Evolutionary conservation across 345 rosid genomes (phyloP), one percentile per base, ranked within the genome.

Genomic region (Barbarea vulgaris): DNA sequence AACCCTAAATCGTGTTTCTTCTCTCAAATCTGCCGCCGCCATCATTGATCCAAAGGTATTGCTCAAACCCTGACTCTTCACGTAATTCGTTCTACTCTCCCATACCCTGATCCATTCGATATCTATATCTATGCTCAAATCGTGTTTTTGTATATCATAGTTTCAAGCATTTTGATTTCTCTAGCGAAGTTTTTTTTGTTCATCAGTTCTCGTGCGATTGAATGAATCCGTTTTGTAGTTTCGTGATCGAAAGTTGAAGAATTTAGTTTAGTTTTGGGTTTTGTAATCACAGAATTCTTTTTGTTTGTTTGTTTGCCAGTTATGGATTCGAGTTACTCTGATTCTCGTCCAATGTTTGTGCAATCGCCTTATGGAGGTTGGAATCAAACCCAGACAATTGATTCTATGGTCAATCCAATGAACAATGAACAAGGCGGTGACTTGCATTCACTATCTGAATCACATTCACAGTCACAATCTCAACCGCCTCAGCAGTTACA

Each of bases 251-350:
- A 69, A 62, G 17, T 62, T 6, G n/a, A 42, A 22, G 22, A 48
- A 34, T 24, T 33, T 1, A 8, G 56, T 14, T 13, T 34, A 18
- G 44, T 39, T 72, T 72, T 37, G 30, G 44, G 10, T 13, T 47
- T 61, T 17, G 8, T 25, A 70, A 63, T 63, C 59, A 6, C 19
- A 51, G 28, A 59, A 53, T 41, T 76, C 12, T 39, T 31, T 19
- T 9, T 33, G 0, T 12, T 12, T 17, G 47, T 25, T 30, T 28
- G 39, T n/a, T n/a, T n/a, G n/a, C n/a, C 72, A 77, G 77, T 64
- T 3, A 64, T 61, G 76, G 82, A 61, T 47, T 90, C 87, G 83
- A 87, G 85, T 82, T 87, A 83, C 81, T 56, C 88, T 41, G 89
- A 90, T 41, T 81, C 87, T 30, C 79, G 72, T 59, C 67, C 87